Evolutionary conservation across 2,329 filamentous ascomycete species (phyloP).

Genomic region (Beauveria australis): DNA sequence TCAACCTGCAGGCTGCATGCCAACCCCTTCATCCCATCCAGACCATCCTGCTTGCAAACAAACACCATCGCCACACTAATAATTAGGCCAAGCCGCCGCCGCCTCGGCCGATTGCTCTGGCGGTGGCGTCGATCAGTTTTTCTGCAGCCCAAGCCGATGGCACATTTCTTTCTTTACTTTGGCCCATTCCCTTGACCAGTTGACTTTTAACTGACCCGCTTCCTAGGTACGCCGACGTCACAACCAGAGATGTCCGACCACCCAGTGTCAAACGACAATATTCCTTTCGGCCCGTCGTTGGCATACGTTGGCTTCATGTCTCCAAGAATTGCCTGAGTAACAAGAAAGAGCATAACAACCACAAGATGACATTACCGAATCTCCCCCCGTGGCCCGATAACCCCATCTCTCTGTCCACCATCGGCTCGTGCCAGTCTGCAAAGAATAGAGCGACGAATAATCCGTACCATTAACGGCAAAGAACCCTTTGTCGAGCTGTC

Average conservation of each 20-base stretch:
- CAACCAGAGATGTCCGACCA: background rate
- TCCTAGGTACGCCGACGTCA: background rate
- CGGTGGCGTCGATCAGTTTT: background rate
- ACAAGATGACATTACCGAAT: too few species aligned
- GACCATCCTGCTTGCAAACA: too few species aligned
- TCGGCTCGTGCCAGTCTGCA: background rate
- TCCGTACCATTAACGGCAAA: too few species aligned
- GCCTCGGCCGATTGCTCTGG: background rate
- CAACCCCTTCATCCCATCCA: background rate
- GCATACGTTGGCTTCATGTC: too few species aligned
- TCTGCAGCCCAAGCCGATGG: background rate
- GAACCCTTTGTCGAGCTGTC: too few species aligned
- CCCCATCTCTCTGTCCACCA: background rate
- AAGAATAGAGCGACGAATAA: too few species aligned
- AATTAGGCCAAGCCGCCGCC: background rate
- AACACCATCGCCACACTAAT: background rate
- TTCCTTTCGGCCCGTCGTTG: background rate
- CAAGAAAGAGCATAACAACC: background rate
- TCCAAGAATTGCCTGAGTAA: too few species aligned
- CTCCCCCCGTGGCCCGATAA: background rate
- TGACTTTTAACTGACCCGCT: background rate
- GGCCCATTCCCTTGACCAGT: background rate
- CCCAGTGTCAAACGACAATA: background rate
- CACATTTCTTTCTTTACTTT: background rate
- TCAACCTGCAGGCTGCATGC: background rate